Conservation (phyloP, 352 stramenopile species). For the Phytophthora sansomeana region DNA sequence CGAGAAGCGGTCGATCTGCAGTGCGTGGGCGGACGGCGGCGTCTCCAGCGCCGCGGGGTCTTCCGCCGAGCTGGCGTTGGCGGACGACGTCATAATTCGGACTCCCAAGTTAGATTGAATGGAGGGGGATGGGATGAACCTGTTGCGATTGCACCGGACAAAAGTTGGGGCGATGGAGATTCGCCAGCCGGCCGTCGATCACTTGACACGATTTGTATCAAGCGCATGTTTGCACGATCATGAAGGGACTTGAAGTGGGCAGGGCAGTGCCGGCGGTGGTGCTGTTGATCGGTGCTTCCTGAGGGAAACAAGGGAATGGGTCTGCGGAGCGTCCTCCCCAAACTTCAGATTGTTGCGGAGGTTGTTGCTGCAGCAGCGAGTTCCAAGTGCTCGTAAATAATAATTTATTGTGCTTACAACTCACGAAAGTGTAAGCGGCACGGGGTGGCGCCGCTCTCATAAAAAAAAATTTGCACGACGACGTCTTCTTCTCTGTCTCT, state of each 20-base stretch:
- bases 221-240: slow-evolving; percentile 8
- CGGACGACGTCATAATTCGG: slow-evolving; percentile 2
- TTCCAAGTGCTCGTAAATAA: slow-evolving; percentile 24
- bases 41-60: slow-evolving; percentile 13
- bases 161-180: slow-evolving; percentile 1
- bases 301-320: too few species aligned
- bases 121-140: slow-evolving; percentile 6
- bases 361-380: not conserved
- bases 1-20: slow-evolving; percentile 31
- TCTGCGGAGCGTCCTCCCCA: too few species aligned
- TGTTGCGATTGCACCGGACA: slow-evolving; percentile 8
- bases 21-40: slow-evolving; percentile 9
- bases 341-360: not conserved
- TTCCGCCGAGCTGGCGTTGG: not conserved
- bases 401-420: slow-evolving; percentile 40
- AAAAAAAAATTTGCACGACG: slow-evolving; percentile 17
- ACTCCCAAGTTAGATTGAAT: slow-evolving; percentile 1
- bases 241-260: slow-evolving; percentile 1
- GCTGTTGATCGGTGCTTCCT: not conserved
- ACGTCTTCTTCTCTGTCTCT: slow-evolving; percentile 22
- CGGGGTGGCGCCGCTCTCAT: slow-evolving; percentile 12
- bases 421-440: slow-evolving; percentile 25
- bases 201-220: slow-evolving; percentile 26
- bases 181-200: slow-evolving; percentile 5
- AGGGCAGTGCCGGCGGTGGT: not conserved